Evolutionary conservation across 768 basidiomycete species (phyloP).

Genomic region (Auriculariales sp.): DNA sequence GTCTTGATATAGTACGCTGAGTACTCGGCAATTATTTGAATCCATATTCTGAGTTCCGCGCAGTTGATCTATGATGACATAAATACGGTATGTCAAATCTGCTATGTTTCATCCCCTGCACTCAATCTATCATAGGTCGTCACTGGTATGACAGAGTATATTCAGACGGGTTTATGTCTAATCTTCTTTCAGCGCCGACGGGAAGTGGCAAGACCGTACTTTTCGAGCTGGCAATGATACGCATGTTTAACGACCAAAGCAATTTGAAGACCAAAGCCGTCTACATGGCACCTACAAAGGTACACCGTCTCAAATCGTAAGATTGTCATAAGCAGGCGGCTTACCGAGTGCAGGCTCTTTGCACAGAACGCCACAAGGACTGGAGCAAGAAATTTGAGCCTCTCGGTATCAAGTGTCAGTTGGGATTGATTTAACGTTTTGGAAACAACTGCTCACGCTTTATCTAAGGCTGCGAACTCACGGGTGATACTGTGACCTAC

Average conservation of each 20-base stretch:
- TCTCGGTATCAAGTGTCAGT: constrained; percentile 61
- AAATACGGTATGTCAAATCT: constrained; percentile 40
- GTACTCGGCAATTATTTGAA: background rate
- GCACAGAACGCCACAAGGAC: constrained; percentile 68
- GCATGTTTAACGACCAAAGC: constrained; percentile 37
- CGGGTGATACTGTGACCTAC: constrained; percentile 71
- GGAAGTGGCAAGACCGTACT: constrained; percentile 93
- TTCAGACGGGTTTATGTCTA: constrained; percentile 3
- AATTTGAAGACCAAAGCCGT: constrained; percentile 48
- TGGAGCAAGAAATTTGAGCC: constrained; percentile 72
- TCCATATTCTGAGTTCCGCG: background rate
- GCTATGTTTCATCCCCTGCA: constrained; percentile 7
- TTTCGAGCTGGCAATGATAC: constrained; percentile 83
- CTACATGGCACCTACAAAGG: constrained; percentile 91
- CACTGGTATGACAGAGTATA: constrained; percentile 40
- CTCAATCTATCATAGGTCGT: constrained; percentile 35
- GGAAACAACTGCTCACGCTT: constrained; percentile 1
- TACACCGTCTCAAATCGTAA: constrained; percentile 12
- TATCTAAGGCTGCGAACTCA: constrained; percentile 65
- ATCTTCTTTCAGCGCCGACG: constrained; percentile 56
- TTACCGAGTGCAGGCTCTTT: constrained; percentile 49
- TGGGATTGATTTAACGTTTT: background rate
- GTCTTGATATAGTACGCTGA: constrained; percentile 53
- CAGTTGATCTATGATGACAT: constrained; percentile 24
- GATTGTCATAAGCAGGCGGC: background rate